Conservation (phyloP, 495 filamentous ascomycete genomes). For the Talaromyces ruber region DNA sequence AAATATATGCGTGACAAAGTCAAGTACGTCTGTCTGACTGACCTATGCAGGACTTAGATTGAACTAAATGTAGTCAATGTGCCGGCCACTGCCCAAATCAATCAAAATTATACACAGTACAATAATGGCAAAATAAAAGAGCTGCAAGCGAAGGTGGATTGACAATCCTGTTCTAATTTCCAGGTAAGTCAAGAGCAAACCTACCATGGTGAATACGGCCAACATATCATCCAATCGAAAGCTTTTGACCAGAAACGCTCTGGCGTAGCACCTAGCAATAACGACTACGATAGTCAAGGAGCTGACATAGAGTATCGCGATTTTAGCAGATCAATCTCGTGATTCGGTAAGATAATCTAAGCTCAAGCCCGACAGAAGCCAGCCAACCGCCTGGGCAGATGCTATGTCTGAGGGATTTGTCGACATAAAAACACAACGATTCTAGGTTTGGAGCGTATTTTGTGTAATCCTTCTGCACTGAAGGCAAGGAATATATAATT, state of each 20-base stretch:
- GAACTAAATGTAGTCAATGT: conserved; percentile 39
- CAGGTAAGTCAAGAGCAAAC: background rate
- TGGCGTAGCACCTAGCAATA: conserved; percentile 23
- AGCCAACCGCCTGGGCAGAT: conserved; percentile 19
- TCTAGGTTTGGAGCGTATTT: too few species aligned
- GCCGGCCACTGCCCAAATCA: conserved; percentile 34
- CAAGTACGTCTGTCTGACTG: conserved; percentile 28
- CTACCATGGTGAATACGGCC: conserved; percentile 26
- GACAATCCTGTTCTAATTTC: too few species aligned
- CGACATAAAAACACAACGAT: background rate
- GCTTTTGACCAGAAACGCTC: conserved; percentile 23
- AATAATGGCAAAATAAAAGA: conserved; percentile 27
- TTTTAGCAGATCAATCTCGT: conserved; percentile 26
- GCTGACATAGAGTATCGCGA: conserved; percentile 30
- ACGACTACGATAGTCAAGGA: conserved; percentile 23
- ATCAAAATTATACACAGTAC: conserved; percentile 31
- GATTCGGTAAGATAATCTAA: conserved; percentile 29
- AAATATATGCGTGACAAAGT: conserved; percentile 37
- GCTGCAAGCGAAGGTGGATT: background rate
- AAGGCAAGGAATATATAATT: too few species aligned
- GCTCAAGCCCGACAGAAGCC: conserved; percentile 23
- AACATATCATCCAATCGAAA: conserved; percentile 27
- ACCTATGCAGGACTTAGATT: conserved; percentile 27
- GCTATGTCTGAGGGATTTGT: conserved; percentile 22
- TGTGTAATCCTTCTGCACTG: too few species aligned